These are phyloP conservation scores for Spirogloea muscicola DNA, from an alignment of 139 green algal species.

Conservation along the genomic window DNA sequence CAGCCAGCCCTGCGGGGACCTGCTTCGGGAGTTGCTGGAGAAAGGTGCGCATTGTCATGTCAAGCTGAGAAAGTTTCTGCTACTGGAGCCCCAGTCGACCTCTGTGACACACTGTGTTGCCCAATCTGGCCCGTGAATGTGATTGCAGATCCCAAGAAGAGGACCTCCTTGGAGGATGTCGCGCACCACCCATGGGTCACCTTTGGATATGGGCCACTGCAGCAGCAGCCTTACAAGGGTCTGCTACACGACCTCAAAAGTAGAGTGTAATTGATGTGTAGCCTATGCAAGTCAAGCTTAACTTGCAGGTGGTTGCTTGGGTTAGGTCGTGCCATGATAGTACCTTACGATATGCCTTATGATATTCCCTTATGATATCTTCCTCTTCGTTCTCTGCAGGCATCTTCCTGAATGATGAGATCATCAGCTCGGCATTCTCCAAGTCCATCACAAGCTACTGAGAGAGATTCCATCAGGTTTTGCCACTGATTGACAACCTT, in stretches of 20 bases:
- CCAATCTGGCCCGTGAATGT: background rate
- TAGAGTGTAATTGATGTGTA: too few relatives aligned
- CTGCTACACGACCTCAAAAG: too few relatives aligned
- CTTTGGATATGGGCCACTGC: background rate
- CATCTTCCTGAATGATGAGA: background rate
- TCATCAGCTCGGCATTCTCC: conserved; percentile 5
- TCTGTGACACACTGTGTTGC: too few relatives aligned
- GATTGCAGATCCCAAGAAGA: conserved; percentile 12
- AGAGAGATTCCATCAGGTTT: too few relatives aligned
- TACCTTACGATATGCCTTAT: too few relatives aligned
- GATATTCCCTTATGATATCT: too few relatives aligned
- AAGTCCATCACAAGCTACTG: background rate
- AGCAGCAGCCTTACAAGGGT: background rate
- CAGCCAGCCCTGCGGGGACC: background rate
- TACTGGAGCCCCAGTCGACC: too few relatives aligned
- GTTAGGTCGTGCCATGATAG: background rate
- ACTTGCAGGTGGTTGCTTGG: background rate
- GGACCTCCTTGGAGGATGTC: background rate
- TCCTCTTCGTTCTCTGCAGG: conserved; percentile 1
- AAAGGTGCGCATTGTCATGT: conserved; percentile 9
- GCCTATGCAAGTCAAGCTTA: too few relatives aligned
- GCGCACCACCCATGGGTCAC: background rate
- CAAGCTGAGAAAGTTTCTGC: too few relatives aligned
- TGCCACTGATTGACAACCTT: too few relatives aligned
- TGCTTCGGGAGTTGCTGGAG: conserved; percentile 3